phyloP scores from a whole-genome alignment of 345 rosid genomes.

The Populus davidiana region DNA sequence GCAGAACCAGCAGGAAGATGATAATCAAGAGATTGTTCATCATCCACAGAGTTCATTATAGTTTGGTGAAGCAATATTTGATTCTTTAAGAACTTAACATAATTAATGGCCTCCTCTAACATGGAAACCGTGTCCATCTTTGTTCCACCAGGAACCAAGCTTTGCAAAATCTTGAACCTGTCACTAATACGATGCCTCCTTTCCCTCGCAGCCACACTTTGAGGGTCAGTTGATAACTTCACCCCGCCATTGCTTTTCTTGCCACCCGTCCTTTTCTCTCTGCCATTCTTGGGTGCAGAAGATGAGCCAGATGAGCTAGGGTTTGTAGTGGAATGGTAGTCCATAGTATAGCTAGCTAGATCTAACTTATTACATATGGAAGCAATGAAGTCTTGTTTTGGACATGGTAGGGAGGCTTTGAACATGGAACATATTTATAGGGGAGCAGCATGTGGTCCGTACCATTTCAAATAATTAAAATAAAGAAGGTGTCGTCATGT shows the following conservation, averaged over 20 bases:
- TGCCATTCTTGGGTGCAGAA: conserved; percentile 7
- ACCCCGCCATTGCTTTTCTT: conserved; percentile 22
- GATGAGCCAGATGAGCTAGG: conserved; percentile 26
- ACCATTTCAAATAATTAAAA: conserved; percentile 2
- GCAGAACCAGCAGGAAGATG: background rate
- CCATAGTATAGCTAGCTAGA: conserved; percentile 10
- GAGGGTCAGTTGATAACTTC: conserved; percentile 80
- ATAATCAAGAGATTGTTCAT: background rate
- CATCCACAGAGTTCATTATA: conserved; percentile 26
- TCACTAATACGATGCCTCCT: conserved; percentile 82
- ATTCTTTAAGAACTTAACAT: conserved; percentile 80
- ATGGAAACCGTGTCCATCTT: conserved; percentile 92
- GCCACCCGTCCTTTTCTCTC: conserved; percentile 24
- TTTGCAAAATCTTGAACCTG: conserved; percentile 77
- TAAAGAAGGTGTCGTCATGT: conserved; percentile 28
- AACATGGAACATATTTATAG: background rate
- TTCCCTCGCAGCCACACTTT: conserved; percentile 86
- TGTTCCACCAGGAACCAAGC: conserved; percentile 79
- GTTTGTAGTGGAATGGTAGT: conserved; percentile 20
- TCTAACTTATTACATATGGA: background rate
- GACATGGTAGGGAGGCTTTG: conserved; percentile 4
- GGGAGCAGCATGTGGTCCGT: background rate
- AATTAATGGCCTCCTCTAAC: conserved; percentile 81
- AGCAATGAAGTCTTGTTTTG: background rate
- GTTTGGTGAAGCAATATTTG: conserved; percentile 74